Base-by-base conservation (phyloP, 495 filamentous ascomycete species). In the Cercophora newfieldiana region DNA sequence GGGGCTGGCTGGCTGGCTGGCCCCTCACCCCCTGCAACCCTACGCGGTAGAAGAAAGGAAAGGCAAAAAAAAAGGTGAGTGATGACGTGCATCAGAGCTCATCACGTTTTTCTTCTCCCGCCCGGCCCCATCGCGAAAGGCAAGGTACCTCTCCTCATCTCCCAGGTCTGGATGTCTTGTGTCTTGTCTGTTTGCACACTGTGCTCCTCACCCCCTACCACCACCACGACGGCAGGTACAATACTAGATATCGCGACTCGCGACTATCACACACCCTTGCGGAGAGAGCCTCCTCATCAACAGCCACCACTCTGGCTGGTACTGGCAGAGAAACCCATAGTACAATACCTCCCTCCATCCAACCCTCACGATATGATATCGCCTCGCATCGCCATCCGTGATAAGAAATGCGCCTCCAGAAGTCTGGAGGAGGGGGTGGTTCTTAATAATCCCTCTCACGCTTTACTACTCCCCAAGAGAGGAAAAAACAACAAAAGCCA, bases 381-480 rank as follows among this genome's bases (percentile, higher is more conserved):
- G 37, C 37, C 37, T 47, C 37, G 37, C 22, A 57, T 57, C 54
- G 22, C 54, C 21, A 29, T 31, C 21, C 12, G 8, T n/a, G 22
- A 30, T 28, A 57, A 19, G 24, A 30, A n/a, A 57, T 28, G 26
- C 24, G 30, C 54, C 7, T 7, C 10, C 49, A 7, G 21, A 53
- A 21, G 22, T 7, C 19, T 53, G 24, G 22, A 7, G 24, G 7
- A 47, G 18, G 19, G 19, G 16, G 4, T 3, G 22, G 54, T 8
- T 61, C 59, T 61, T 25, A 61, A 61, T 61, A 61, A 61, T 61
- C 44, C 44, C 44, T 51, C 59, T 24, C 47, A 14, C 25, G 16
- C 26, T 14, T 31, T 25, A 2, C 10, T 19, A 8, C 49, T 53
- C 22, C n/a, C 59, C 44, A n/a, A n/a, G n/a, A n/a, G n/a, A n/a